These are phyloP conservation scores for Alternaria dauci DNA, from an alignment of 2,329 filamentous ascomycete genomes.

Conservation along the genomic window DNA sequence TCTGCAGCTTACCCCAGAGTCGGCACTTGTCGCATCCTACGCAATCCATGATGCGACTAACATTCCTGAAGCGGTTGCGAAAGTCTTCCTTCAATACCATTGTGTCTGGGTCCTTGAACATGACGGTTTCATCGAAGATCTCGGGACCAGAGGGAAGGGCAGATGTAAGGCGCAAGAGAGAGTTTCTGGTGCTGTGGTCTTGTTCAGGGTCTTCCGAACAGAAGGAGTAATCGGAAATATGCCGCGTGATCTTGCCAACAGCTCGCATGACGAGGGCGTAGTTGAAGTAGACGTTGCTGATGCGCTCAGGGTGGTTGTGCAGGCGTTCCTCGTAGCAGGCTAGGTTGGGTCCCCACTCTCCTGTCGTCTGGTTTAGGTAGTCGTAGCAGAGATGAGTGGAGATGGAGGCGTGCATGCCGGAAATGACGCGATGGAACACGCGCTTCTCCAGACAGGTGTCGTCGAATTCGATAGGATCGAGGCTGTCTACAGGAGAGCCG, in stretches of 20 bases:
- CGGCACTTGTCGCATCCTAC: constrained; percentile 98
- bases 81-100: constrained; percentile 95
- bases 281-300: constrained; percentile 99
- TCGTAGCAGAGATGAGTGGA: constrained; percentile 96
- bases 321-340: constrained; percentile 89
- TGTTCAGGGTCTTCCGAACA: constrained; percentile 85
- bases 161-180: constrained; percentile 78
- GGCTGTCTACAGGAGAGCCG: constrained; percentile 65
- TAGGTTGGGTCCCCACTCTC: constrained; percentile 89
- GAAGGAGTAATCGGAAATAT: constrained; percentile 86
- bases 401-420: constrained; percentile 98
- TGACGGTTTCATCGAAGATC: constrained; percentile 93
- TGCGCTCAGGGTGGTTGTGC: constrained; percentile 83
- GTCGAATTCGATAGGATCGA: constrained; percentile 76
- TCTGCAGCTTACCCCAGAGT: constrained; percentile 97
- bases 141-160: constrained; percentile 71
- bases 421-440: constrained; percentile 95
- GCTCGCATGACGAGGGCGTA: constrained; percentile 94
- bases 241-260: constrained; percentile 85
- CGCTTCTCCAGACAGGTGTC: constrained; percentile 97
- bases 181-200: constrained; percentile 79
- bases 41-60: constrained; percentile 97
- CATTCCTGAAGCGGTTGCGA: constrained; percentile 94
- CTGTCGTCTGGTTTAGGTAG: constrained; percentile 93
- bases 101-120: constrained; percentile 80